Evolutionary conservation across 441 rosid genomes (phyloP), one percentile per base, ranked within the genome.

Genomic region (Gossypium davidsonii): DNA sequence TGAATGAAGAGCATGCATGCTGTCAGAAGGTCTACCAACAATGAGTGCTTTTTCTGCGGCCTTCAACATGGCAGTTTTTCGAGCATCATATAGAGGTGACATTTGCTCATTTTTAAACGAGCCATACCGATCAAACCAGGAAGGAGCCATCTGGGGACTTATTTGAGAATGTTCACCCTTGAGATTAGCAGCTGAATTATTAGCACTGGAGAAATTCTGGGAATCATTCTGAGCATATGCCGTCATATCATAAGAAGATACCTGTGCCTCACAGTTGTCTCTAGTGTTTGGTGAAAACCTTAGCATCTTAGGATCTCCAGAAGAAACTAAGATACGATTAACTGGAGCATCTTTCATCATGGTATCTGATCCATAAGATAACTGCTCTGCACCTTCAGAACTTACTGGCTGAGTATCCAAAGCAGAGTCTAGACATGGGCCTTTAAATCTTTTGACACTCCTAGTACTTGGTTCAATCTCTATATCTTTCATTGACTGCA

Each of bases 61-160:
- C 71, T 81, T 87, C 80, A 75, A 34, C 26, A 75, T 59, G 57
- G 81, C 76, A 77, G 48, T 72, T 77, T 77, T 81, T 74, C 11
- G 81, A 53, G 83, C 67, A 80, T 90, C 88, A 81, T 70, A 75
- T 34, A 72, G 34, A 17, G 84, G 84, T 70, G 79, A 80, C 77
- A 83, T 83, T 78, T 87, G 83, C 80, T 90, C 93, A 71, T 88
- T 90, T 83, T 76, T 90, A 70, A 85, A 82, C 15, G 87, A 77
- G 66, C 93, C 94, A 83, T 82, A 86, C 79, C 83, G 91, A 83
- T 79, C 87, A 74, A 87, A 89, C 97, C 94, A 90, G 66, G 96
- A 83, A 56, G 97, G 91, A 26, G 89, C 94, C 87, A 85, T 87
- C 79, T 82, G 93, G 66, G 87, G 87, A 84, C 88, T 89, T 74